Evolutionary conservation across 2,329 filamentous ascomycete species (phyloP).

Genomic region (Aspergillus bombycis): DNA sequence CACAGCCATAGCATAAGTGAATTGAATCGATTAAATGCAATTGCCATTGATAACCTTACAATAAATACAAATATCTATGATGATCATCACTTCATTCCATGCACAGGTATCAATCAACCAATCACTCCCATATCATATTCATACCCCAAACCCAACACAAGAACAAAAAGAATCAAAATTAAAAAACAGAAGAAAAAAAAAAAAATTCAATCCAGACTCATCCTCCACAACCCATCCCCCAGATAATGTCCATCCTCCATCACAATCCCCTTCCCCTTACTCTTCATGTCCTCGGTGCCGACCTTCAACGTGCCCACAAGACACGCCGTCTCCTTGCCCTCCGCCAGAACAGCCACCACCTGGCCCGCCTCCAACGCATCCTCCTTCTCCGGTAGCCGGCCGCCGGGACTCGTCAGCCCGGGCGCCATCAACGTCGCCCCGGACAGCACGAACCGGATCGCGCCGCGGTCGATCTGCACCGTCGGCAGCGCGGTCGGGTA

Average conservation of each 20-base stretch:
- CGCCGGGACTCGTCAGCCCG: constrained; percentile 82
- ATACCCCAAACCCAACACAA: not conserved
- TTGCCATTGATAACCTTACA: constrained; percentile 4
- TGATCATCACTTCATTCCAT: constrained; percentile 8
- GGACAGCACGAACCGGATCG: constrained; percentile 92
- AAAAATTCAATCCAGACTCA: constrained; percentile 58
- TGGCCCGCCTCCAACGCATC: constrained; percentile 75
- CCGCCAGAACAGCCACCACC: constrained; percentile 85
- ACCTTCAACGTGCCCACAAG: constrained; percentile 82
- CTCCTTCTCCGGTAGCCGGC: constrained; percentile 68
- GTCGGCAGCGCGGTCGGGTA: constrained; percentile 84
- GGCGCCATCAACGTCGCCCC: constrained; percentile 97
- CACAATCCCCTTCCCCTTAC: constrained; percentile 89
- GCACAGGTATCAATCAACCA: not conserved
- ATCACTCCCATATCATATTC: not conserved
- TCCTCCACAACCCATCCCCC: constrained; percentile 89
- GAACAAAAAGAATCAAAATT: not conserved
- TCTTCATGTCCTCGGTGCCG: constrained; percentile 89
- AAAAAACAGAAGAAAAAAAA: constrained; percentile 1
- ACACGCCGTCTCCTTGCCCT: constrained; percentile 91
- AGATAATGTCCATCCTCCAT: constrained; percentile 93
- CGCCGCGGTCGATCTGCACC: constrained; percentile 89
- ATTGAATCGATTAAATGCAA: not conserved
- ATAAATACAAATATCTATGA: not conserved
- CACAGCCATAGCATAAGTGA: not conserved